These are phyloP conservation scores for Paramecium tetraurelia DNA, from an alignment of 73 alveolate species.

Conservation along the genomic window DNA sequence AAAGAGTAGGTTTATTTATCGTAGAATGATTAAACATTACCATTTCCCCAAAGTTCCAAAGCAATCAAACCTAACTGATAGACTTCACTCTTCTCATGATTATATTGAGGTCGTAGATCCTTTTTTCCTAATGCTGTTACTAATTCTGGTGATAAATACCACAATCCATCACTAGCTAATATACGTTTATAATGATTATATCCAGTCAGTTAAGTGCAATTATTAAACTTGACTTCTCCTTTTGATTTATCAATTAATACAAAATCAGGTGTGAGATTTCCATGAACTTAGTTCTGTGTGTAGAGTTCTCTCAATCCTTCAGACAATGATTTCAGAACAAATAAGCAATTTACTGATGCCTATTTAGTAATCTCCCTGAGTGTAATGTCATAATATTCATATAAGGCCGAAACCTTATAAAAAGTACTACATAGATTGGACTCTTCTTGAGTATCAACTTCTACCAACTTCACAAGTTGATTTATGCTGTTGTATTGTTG, in stretches of 20 bases:
- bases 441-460: slow-evolving; percentile 28
- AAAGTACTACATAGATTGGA: slow-evolving; percentile 25
- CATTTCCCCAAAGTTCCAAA: neutral
- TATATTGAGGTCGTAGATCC: slow-evolving; percentile 18
- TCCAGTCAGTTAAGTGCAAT: neutral
- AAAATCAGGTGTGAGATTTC: slow-evolving; percentile 27
- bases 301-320: neutral
- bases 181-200: neutral
- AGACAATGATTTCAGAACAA: neutral
- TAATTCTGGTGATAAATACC: slow-evolving; percentile 41
- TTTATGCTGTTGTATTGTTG: neutral
- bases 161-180: neutral
- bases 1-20: neutral
- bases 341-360: neutral
- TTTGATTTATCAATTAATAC: neutral
- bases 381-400: neutral
- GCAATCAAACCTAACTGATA: neutral
- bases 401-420: slow-evolving; percentile 2
- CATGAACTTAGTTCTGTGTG: neutral
- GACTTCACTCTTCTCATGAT: slow-evolving; percentile 11
- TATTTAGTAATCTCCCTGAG: neutral
- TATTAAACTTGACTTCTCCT: neutral
- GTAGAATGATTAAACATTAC: neutral
- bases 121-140: neutral
- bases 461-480: neutral